Conservation (phyloP, 352 stramenopile genomes). For the Pythium aristosporum region DNA sequence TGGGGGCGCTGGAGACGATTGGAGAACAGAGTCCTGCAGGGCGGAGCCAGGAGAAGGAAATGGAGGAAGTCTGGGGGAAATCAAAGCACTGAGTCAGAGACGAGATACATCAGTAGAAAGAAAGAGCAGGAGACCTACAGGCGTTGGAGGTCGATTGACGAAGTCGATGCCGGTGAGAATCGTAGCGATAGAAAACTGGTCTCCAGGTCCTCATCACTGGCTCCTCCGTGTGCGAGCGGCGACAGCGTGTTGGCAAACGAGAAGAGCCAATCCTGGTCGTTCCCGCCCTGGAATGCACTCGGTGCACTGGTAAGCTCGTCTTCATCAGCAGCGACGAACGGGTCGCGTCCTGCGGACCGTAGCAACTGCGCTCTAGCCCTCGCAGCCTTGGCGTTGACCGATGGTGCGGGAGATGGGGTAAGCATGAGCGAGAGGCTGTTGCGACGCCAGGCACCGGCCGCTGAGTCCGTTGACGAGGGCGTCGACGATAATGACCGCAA, state of each 20-base stretch:
- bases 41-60: constrained; percentile 42
- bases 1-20: constrained; percentile 2
- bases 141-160: constrained; percentile 57
- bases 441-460: constrained; percentile 13
- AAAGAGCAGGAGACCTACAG: constrained; percentile 41
- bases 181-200: constrained; percentile 56
- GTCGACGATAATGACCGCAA: constrained; percentile 8
- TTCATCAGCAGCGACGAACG: constrained; percentile 18
- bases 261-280: constrained; percentile 79
- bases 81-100: background rate
- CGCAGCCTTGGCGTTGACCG: constrained; percentile 2
- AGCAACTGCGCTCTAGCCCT: constrained; percentile 12
- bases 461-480: constrained; percentile 7
- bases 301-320: constrained; percentile 32
- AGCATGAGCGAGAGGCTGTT: constrained; percentile 30
- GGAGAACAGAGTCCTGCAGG: background rate
- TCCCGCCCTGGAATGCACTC: constrained; percentile 22
- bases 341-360: constrained; percentile 1
- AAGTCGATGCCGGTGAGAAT: constrained; percentile 59
- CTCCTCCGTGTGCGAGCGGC: constrained; percentile 39
- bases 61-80: constrained; percentile 48
- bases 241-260: constrained; percentile 78
- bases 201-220: constrained; percentile 52
- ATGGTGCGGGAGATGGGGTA: constrained; percentile 23
- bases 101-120: background rate